Percentiles rank a stretch among this genome's conserved stretches.
Conservation (phyloP, 1,284 basidiomycete species). For the Phellinidium pouzarii region DNA sequence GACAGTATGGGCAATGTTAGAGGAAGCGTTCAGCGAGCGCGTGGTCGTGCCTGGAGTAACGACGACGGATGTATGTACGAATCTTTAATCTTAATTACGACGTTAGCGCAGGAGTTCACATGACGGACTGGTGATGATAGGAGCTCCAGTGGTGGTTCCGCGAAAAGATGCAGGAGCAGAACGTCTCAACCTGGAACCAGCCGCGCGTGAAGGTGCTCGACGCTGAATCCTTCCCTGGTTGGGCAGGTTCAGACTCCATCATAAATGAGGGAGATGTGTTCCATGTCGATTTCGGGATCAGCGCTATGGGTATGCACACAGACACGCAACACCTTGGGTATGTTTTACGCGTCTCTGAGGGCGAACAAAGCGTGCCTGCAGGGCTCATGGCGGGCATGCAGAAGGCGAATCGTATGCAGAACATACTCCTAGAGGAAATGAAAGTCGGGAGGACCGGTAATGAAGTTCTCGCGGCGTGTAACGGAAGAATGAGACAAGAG, state of each 20-base stretch:
- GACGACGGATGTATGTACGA: constrained; percentile 34
- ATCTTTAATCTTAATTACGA: no score
- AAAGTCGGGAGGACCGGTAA: constrained; percentile 41
- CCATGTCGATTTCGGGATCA: constrained; percentile 50
- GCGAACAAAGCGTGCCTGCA: constrained; percentile 36
- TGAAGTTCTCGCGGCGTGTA: constrained; percentile 35
- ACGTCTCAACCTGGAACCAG: constrained; percentile 48
- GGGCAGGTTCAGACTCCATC: constrained; percentile 35
- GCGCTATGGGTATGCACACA: constrained; percentile 47
- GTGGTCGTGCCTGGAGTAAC: constrained; percentile 38
- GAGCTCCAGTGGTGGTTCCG: constrained; percentile 52
- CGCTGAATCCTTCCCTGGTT: constrained; percentile 38
- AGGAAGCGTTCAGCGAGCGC: constrained; percentile 43
- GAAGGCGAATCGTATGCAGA: constrained; percentile 46
- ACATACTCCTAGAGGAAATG: constrained; percentile 41
- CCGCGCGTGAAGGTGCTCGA: constrained; percentile 43
- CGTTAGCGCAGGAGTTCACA: background rate
- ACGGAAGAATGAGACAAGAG: constrained; percentile 37
- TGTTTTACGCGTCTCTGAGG: constrained; percentile 37
- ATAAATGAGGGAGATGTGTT: constrained; percentile 43
- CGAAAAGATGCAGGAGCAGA: constrained; percentile 43
- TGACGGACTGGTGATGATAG: constrained; percentile 22
- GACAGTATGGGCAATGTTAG: constrained; percentile 45
- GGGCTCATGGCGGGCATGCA: constrained; percentile 38
- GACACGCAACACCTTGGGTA: constrained; percentile 53